Base-by-base conservation (phyloP, 2,329 filamentous ascomycete genomes). In the Scedosporium apiospermum region DNA sequence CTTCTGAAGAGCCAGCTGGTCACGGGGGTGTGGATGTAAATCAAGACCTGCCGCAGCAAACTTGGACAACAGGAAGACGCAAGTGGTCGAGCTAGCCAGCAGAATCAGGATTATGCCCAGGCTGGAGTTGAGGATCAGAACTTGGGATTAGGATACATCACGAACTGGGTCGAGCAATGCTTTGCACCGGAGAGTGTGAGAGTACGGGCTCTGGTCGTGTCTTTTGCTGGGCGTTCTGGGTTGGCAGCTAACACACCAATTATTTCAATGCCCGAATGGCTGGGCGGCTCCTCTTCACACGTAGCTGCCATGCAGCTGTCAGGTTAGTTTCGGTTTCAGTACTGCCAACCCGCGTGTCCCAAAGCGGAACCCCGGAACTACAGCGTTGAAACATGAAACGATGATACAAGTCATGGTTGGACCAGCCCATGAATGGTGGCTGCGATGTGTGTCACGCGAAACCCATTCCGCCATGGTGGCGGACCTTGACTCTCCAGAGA, bases 271-370 rank as follows among this genome's bases (percentile, higher is more conserved):
- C 16, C 44, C n/a, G 44, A 21, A 12, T 30, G 44, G 59, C 26
- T 16, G 38, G 44, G 21, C 18, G 12, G 51, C 18, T 55, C 12
- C 16, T 34, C 44, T 61, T 34, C 59, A 34, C 42, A 27, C 6
- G 26, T 41, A 27, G 34, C 16, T 14, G 27, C 4, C 10, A 23
- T 51, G 18, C 12, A 26, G 23, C 23, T 26, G 26, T 58, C 55
- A 23, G 23, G 21, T n/a, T 26, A 10, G 60, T 61, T 61, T 61
- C 60, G 49, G 60, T 55, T 61, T 57, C 60, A 61, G 60, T 42
- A 41, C n/a, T 7, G 30, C 60, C 46, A 61, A 55, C 60, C 60
- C 60, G 60, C 14, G 9, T n/a, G 27, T 27, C 26, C 38, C 6
- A 46, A 60, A 53, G 27, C 9, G 44, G 26, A 51, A 30, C 44